phyloP scores from a whole-genome alignment of 176 grass and related monocot species.

The Themeda triandra region DNA sequence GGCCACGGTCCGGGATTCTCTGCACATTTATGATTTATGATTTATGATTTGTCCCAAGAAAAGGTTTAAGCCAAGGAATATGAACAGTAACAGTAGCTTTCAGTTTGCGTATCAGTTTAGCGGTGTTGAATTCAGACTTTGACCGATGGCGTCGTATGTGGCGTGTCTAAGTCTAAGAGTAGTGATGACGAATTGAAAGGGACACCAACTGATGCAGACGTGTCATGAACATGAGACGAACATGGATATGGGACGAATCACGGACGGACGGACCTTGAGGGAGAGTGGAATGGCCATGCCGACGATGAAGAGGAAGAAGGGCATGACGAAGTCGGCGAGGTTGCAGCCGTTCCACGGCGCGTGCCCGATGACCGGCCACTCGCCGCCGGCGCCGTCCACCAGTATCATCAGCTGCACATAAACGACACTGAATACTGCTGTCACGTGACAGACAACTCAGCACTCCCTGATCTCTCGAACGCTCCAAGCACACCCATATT shows the following conservation, averaged over 20 bases:
- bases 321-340: conserved; percentile 96
- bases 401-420: conserved; percentile 83
- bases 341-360: conserved; percentile 91
- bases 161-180: background rate
- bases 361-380: conserved; percentile 90
- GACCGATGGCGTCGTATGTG: background rate
- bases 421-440: background rate
- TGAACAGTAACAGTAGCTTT: background rate
- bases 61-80: background rate
- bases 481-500: background rate
- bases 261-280: conserved; percentile 51
- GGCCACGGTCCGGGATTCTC: conserved; percentile 66
- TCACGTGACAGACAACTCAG: background rate
- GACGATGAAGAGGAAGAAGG: conserved; percentile 96
- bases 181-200: background rate
- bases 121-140: background rate
- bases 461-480: too few species aligned
- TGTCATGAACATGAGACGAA: background rate
- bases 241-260: conserved; percentile 7
- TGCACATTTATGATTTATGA: conserved; percentile 23
- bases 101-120: background rate
- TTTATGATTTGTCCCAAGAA: background rate
- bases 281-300: conserved; percentile 94
- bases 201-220: background rate
- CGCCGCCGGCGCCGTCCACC: conserved; percentile 82